Evolutionary conservation across 805 yeast species (phyloP), one percentile per base, ranked within the genome.

Genomic region (Metschnikowia orientalis): DNA sequence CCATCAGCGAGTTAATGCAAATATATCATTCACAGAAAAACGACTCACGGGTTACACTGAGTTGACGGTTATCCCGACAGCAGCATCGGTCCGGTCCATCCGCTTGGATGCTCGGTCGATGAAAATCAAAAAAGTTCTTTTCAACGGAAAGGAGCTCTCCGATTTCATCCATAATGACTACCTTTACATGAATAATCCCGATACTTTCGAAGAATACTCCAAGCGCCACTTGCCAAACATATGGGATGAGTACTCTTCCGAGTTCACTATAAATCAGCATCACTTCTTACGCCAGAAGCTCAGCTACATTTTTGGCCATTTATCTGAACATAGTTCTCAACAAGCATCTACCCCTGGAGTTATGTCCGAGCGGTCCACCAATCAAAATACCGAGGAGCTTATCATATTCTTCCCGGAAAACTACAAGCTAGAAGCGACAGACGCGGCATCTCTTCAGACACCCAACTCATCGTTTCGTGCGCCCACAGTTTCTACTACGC

Each of bases 21-120:
- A 89, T 53, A 76, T 90, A 4, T 95, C 88, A 54, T 62, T 89
- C 26, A 71, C 77, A n/a, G 63, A 68, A 11, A 69, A 73, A 41
- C 49, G 61, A 13, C 61, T 88, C 5, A 52, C 50, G 0, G 98
- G 97, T 10, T 70, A 74, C 44, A 87, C 97, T 0, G 97, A 89
- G 51, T 61, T 92, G 19, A 81, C 92, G 2, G 66, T 89, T 2
- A 68, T 84, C 11, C 97, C 98, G 0, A 61, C 75, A 10, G 75
- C 78, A 32, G 62, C 78, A 13, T 49, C 65, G 1, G 61, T 90
- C 27, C 75, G 73, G 37, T 61, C 63, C 8, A 63, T 92, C 16
- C 73, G 75, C 32, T 63, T 92, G 32, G 97, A 92, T 54, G 85
- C 95, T 38, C 74, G 95, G 33, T 86, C 85, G 26, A 69, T 82